Conservation (phyloP, 2,329 filamentous ascomycete species). For the Neofusicoccum kwambonambiense region DNA sequence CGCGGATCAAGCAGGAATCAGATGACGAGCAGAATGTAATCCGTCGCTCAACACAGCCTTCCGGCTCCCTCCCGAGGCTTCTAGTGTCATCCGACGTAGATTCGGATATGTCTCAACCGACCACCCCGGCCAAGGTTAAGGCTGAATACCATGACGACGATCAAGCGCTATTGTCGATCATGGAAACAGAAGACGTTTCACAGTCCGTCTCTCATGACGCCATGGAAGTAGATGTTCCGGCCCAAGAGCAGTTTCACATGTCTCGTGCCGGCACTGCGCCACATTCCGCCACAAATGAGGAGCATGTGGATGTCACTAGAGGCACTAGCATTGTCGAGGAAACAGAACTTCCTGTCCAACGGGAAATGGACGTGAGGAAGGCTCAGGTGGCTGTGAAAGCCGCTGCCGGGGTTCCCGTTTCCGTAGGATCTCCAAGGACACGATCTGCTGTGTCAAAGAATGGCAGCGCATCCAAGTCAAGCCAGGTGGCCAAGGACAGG, state of each 20-base stretch:
- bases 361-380: background rate
- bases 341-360: background rate
- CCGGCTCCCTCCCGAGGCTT: background rate
- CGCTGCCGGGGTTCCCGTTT: background rate
- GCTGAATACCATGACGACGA: background rate
- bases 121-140: conserved; percentile 11
- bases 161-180: background rate
- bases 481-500: background rate
- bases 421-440: background rate
- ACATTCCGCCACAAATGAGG: background rate
- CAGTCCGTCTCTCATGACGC: background rate
- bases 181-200: background rate
- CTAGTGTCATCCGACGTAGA: background rate
- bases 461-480: background rate
- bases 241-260: background rate
- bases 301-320: background rate
- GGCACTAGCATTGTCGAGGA: background rate
- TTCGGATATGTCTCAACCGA: background rate
- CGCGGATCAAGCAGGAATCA: background rate
- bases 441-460: background rate
- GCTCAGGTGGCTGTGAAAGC: background rate
- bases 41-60: background rate
- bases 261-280: background rate
- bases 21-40: background rate
- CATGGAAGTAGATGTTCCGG: conserved; percentile 1